phyloP scores from a whole-genome alignment of 768 basidiomycete species.

The Mycena venus region DNA sequence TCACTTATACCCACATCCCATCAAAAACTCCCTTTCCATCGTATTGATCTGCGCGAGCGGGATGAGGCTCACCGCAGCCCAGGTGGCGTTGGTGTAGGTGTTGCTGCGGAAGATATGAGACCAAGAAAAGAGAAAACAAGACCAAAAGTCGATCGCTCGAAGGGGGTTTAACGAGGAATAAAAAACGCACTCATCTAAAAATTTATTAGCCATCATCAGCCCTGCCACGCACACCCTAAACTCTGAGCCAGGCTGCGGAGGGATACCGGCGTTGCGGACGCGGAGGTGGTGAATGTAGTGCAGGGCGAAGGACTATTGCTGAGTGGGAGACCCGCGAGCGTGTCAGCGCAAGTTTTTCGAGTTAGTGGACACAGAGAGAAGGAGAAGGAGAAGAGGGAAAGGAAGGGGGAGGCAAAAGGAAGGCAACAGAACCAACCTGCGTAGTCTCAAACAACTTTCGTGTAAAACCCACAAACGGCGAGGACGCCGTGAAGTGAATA shows the following conservation, averaged over 20 bases:
- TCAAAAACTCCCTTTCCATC: constrained; percentile 93
- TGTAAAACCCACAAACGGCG: constrained; percentile 87
- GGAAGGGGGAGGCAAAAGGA: background rate
- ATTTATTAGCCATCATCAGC: constrained; percentile 98
- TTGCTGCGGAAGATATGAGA: too few relatives aligned
- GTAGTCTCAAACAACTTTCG: constrained; percentile 94
- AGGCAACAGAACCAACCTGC: constrained; percentile 57
- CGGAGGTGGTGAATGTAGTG: constrained; percentile 93
- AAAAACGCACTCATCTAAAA: constrained; percentile 91
- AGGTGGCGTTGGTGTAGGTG: constrained; percentile 98
- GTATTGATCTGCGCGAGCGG: constrained; percentile 87
- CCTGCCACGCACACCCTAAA: constrained; percentile 90
- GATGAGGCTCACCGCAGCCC: constrained; percentile 94
- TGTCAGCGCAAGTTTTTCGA: too few relatives aligned
- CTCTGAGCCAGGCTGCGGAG: constrained; percentile 86
- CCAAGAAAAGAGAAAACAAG: too few relatives aligned
- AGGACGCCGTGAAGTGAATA: constrained; percentile 81
- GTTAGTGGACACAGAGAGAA: too few relatives aligned
- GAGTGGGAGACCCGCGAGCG: constrained; percentile 84
- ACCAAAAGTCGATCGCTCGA: too few relatives aligned
- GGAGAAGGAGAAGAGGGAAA: background rate
- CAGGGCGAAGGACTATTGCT: constrained; percentile 89
- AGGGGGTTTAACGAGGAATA: too few relatives aligned
- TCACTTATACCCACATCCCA: background rate
- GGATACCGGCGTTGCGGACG: constrained; percentile 75